Evolutionary conservation across 2,329 filamentous ascomycete species (phyloP).

Genomic region (Fusarium sp.): DNA sequence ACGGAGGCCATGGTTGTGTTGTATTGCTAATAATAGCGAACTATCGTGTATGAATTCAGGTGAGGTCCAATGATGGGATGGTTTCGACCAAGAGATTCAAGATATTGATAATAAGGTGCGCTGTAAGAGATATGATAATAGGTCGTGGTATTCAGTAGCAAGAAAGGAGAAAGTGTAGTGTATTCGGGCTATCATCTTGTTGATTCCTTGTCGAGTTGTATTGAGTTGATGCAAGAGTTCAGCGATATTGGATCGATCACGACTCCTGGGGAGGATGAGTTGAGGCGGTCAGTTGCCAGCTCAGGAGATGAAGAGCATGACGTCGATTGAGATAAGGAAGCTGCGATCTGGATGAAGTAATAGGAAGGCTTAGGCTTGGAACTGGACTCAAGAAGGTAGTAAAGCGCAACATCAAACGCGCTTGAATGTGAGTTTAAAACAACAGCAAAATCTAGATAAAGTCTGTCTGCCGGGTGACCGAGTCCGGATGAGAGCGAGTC

Average conservation of each 20-base stretch:
- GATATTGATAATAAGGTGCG: slow-evolving; percentile 39
- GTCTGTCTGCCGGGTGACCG: slow-evolving; percentile 20
- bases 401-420: background rate
- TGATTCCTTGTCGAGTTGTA: slow-evolving; percentile 22
- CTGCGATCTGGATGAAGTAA: background rate
- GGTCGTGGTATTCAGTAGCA: slow-evolving; percentile 23
- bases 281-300: slow-evolving; percentile 37
- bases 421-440: slow-evolving; percentile 3
- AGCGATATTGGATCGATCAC: slow-evolving; percentile 43
- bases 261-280: slow-evolving; percentile 25
- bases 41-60: background rate
- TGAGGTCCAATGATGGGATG: background rate
- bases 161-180: slow-evolving; percentile 30
- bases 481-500: slow-evolving; percentile 38
- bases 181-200: slow-evolving; percentile 49
- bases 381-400: background rate
- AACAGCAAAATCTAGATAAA: slow-evolving; percentile 21
- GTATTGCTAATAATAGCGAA: background rate
- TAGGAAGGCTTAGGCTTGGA: background rate
- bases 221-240: slow-evolving; percentile 17
- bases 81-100: slow-evolving; percentile 11
- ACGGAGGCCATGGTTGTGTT: slow-evolving; percentile 83
- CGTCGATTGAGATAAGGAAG: slow-evolving; percentile 18
- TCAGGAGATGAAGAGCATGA: slow-evolving; percentile 46
- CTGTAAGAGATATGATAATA: slow-evolving; percentile 26